Conservation (phyloP, 768 basidiomycete genomes). For the Termitomyces sp. region DNA sequence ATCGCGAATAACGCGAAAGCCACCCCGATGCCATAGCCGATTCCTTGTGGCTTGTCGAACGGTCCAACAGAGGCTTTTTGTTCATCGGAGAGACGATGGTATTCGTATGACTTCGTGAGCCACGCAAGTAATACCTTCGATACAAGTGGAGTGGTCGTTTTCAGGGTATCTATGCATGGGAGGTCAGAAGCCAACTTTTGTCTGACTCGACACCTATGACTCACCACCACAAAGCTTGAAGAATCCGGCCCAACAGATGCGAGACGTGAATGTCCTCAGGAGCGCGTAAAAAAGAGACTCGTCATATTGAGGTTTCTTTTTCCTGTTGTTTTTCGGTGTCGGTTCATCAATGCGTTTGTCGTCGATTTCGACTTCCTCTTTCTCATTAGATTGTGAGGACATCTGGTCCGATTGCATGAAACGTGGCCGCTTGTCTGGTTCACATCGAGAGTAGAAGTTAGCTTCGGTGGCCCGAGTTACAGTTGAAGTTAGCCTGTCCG, state of each 20-base stretch:
- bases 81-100: slow-evolving; percentile 30
- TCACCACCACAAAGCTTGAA: slow-evolving; percentile 37
- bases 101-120: slow-evolving; percentile 42
- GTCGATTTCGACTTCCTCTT: slow-evolving; percentile 4
- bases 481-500: slow-evolving; percentile 31
- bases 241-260: slow-evolving; percentile 36
- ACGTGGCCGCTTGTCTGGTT: slow-evolving; percentile 44
- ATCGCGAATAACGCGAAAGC: slow-evolving; percentile 50
- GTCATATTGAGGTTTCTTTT: slow-evolving; percentile 27
- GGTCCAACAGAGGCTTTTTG: slow-evolving; percentile 25
- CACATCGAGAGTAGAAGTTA: slow-evolving; percentile 49
- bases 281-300: slow-evolving; percentile 34
- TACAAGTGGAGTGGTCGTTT: slow-evolving; percentile 45
- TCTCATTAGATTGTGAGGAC: background rate
- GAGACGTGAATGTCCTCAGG: slow-evolving; percentile 33
- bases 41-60: slow-evolving; percentile 34
- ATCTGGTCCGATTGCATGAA: slow-evolving; percentile 23
- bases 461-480: slow-evolving; percentile 43
- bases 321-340: background rate
- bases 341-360: background rate
- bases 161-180: slow-evolving; percentile 38
- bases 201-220: background rate
- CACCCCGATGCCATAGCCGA: slow-evolving; percentile 55
- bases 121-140: slow-evolving; percentile 47
- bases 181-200: background rate